Evolutionary conservation across 495 filamentous ascomycete species (phyloP), one percentile per base, ranked within the genome.

Genomic region (Pyrenula massariospora): DNA sequence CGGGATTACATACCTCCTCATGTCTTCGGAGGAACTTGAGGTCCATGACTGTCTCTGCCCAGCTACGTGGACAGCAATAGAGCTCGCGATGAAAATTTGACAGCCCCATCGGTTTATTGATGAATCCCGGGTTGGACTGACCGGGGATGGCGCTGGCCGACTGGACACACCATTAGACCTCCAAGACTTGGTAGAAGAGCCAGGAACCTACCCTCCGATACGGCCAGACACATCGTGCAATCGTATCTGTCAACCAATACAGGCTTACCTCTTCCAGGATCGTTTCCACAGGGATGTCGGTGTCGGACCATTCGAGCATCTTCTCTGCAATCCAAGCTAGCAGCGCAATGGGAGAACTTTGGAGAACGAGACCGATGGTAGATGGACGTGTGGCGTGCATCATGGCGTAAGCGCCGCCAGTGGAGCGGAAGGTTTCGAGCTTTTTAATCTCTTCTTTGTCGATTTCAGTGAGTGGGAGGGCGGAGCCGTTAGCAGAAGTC

Each of bases 241-340:
- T 81, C 2, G 76, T 75, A 3, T 82, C 70, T 0, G 82, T 86
- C 24, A 86, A 73, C 85, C 84, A 88, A 65, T 84, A 89, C 20
- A 86, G 63, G 1, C 74, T 78, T 21, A 85, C 70, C 1, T 71
- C 65, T 24, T 78, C 74, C 2, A 87, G 71, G 25, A 89, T 84
- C 3, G 67, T 73, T 20, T 84, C 70, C 2, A 78, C 54, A 3
- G 72, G 52, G 1, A 82, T 73, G 3, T 75, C 66, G 1, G 69
- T 66, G 56, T 87, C 83, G 3, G 72, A 70, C 85, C 84, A 87
- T 49, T 78, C 75, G 20, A 85, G 58, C 60, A 81, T 80, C 61
- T 89, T 88, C 65, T 88, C 85, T 21, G 81, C 84, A 53, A 85
- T 68, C 84, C 85, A 89, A 23, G 82, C 77, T 2, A 89, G 70